A percentile compares a stretch with the other conserved stretches of the same genome.
These are phyloP conservation scores for Colletotrichum sp. DNA, from an alignment of 2,329 filamentous ascomycete species.

Conservation along the genomic window DNA sequence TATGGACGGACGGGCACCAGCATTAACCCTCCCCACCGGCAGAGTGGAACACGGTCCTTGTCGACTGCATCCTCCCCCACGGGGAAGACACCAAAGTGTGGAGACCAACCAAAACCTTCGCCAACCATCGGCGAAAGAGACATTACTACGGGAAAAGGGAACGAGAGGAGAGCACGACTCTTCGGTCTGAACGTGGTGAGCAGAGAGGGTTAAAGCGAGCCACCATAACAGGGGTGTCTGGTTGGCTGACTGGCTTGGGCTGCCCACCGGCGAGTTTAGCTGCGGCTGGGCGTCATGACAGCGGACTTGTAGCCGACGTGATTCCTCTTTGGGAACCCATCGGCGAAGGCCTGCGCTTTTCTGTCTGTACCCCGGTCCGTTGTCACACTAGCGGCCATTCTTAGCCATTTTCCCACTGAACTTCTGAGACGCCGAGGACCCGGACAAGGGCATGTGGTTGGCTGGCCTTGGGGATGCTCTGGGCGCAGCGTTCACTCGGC, in stretches of 20 bases:
- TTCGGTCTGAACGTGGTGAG: slow-evolving; percentile 1
- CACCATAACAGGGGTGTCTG: neutral
- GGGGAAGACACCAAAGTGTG: neutral
- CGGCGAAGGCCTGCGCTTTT: neutral
- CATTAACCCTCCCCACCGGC: neutral
- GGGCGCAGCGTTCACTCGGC: neutral
- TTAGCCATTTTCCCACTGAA: neutral
- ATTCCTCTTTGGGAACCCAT: slow-evolving; percentile 8
- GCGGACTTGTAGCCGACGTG: neutral
- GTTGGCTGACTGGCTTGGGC: neutral
- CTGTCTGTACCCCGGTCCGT: neutral
- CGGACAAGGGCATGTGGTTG: neutral
- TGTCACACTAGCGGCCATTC: neutral
- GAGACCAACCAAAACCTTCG: neutral
- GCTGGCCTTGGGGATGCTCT: neutral
- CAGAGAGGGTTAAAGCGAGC: neutral
- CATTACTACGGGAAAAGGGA: neutral
- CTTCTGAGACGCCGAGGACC: neutral
- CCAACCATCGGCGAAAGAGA: neutral
- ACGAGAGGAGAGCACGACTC: neutral
- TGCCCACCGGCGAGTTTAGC: neutral
- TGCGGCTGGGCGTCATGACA: neutral
- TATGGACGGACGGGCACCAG: neutral
- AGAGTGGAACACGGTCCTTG: neutral
- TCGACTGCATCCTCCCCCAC: neutral